Percentiles rank a stretch among this genome's conserved stretches.
Conservation (phyloP, 768 basidiomycete genomes). For the Podaxis sp. region DNA sequence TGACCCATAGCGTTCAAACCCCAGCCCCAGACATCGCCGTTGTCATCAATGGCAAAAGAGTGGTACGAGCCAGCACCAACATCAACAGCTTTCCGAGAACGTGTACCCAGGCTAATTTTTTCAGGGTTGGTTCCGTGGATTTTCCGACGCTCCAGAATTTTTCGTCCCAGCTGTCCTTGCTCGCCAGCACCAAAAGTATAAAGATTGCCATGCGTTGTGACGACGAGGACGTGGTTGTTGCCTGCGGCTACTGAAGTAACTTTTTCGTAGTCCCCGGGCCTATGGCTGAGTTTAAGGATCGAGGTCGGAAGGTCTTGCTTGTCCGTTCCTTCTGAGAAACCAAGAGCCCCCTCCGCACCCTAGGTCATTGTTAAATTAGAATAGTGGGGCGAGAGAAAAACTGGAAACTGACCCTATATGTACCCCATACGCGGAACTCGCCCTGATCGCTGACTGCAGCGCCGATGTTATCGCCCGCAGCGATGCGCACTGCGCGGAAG, state of each 20-base stretch:
- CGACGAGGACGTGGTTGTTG: slow-evolving; percentile 84
- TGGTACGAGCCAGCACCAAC: slow-evolving; percentile 84
- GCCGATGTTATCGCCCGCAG: slow-evolving; percentile 86
- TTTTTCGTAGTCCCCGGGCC: slow-evolving; percentile 66
- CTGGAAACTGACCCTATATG: slow-evolving; percentile 70
- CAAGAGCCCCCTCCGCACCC: slow-evolving; percentile 82
- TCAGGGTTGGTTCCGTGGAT: slow-evolving; percentile 89
- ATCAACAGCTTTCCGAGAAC: slow-evolving; percentile 55
- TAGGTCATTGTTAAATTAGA: slow-evolving; percentile 24
- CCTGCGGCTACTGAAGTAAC: slow-evolving; percentile 79
- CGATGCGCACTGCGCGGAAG: slow-evolving; percentile 82
- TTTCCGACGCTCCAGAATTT: slow-evolving; percentile 84
- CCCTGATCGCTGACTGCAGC: slow-evolving; percentile 82
- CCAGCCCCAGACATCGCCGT: slow-evolving; percentile 90
- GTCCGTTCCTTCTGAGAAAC: slow-evolving; percentile 68
- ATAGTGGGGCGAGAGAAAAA: slow-evolving; percentile 2
- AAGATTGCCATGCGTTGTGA: slow-evolving; percentile 86
- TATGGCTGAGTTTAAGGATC: slow-evolving; percentile 58
- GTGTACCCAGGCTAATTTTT: slow-evolving; percentile 72
- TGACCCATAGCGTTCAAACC: slow-evolving; percentile 93
- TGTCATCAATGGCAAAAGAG: slow-evolving; percentile 87
- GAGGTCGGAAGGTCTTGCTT: slow-evolving; percentile 67
- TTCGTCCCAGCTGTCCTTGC: slow-evolving; percentile 88
- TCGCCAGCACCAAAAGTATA: slow-evolving; percentile 92
- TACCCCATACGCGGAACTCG: slow-evolving; percentile 83